These are phyloP conservation scores for Combretum micranthum DNA, from an alignment of 345 rosid genomes.

Conservation along the genomic window DNA sequence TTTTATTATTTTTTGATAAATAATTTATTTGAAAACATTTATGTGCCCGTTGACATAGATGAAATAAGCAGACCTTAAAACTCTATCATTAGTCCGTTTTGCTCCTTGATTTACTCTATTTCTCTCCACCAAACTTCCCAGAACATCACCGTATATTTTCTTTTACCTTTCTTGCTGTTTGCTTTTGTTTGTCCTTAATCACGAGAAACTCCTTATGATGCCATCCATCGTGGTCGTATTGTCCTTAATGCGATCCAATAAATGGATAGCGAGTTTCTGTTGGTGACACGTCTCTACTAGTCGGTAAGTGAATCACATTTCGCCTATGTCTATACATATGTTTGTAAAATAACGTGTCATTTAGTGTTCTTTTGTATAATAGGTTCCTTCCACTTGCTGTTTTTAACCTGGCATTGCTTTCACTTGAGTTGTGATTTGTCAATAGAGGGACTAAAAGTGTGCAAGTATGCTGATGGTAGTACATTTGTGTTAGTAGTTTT, in stretches of 20 bases:
- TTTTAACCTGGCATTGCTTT: slow-evolving; percentile 68
- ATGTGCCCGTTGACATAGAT: too few species aligned
- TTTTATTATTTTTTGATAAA: too few species aligned
- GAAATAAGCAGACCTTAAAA: too few species aligned
- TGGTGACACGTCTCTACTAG: slow-evolving; percentile 57
- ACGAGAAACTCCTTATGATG: slow-evolving; percentile 60
- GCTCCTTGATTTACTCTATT: too few species aligned
- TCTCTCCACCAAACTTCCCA: too few species aligned
- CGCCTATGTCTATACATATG: background rate
- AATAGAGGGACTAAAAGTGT: slow-evolving; percentile 86
- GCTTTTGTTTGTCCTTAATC: slow-evolving; percentile 41
- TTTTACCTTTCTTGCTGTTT: slow-evolving; percentile 1
- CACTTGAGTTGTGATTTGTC: slow-evolving; percentile 82
- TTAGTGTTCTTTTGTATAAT: slow-evolving; percentile 1
- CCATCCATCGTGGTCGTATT: slow-evolving; percentile 46
- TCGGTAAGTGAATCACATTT: slow-evolving; percentile 36
- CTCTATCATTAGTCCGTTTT: too few species aligned
- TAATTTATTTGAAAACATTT: too few species aligned
- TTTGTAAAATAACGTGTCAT: background rate
- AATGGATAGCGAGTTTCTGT: slow-evolving; percentile 73
- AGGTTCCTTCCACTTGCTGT: slow-evolving; percentile 79
- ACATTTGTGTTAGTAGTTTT: background rate
- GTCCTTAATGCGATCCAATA: slow-evolving; percentile 87
- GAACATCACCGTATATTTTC: too few species aligned
- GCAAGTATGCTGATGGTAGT: slow-evolving; percentile 38